Conservation (phyloP, 2,329 filamentous ascomycete species). For the Nakataea oryzae region DNA sequence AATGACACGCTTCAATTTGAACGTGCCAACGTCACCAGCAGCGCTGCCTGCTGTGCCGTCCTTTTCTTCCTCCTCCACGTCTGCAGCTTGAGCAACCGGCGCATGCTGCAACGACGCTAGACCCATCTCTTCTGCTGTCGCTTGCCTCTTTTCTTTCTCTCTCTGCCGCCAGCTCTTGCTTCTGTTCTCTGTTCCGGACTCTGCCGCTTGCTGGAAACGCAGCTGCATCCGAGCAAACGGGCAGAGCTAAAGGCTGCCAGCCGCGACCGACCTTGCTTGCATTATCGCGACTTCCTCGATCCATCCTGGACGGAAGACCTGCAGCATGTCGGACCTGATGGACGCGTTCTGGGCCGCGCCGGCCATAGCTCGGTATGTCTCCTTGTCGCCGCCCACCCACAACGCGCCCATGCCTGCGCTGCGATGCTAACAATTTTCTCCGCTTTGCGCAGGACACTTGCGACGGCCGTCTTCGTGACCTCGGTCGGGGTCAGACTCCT, state of each 20-base stretch:
- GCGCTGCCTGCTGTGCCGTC: background rate
- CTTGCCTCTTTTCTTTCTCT: background rate
- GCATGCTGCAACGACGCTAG: background rate
- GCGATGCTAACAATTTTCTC: background rate
- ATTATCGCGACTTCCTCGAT: background rate
- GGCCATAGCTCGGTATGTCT: conserved; percentile 29
- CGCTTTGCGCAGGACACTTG: conserved; percentile 46
- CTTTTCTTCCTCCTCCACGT: background rate
- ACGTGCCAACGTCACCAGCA: conserved; percentile 1
- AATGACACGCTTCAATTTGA: conserved; percentile 7
- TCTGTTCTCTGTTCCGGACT: no score
- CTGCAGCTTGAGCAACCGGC: background rate
- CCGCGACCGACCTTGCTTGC: background rate
- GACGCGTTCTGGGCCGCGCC: conserved; percentile 29
- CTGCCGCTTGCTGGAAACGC: background rate
- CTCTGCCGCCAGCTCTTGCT: background rate
- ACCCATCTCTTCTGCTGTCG: background rate
- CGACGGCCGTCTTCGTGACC: conserved; percentile 50
- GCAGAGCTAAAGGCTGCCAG: background rate
- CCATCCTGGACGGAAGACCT: background rate
- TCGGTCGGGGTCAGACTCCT: conserved; percentile 49
- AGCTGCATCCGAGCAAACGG: background rate
- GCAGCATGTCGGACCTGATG: conserved; percentile 27
- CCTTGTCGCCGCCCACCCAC: background rate
- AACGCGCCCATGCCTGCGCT: background rate